Evolutionary conservation across 208 protist species (phyloP).

Genomic region (Acanthamoeba royreba): DNA sequence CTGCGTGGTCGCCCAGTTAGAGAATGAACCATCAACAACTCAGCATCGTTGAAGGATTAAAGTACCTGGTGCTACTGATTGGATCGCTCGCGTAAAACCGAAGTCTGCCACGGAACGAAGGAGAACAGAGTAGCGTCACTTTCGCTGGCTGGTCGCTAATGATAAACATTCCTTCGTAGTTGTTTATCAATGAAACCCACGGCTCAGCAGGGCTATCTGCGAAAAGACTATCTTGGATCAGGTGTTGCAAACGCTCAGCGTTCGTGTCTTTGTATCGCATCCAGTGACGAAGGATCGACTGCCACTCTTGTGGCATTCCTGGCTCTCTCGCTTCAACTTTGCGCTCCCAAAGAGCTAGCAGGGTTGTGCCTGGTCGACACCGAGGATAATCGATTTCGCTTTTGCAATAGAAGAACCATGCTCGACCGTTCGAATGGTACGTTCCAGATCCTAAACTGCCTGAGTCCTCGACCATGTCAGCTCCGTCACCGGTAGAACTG

Average conservation of each 20-base stretch:
- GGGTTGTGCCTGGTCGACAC: background rate
- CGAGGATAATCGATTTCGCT: background rate
- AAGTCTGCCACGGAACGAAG: background rate
- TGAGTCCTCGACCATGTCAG: too few species aligned
- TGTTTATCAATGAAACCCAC: background rate
- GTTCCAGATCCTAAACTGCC: too few species aligned
- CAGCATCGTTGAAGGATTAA: too few species aligned
- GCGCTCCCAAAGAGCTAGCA: conserved; percentile 16
- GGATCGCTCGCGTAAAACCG: conserved; percentile 10
- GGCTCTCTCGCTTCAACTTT: background rate
- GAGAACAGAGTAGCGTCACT: background rate
- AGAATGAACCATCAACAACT: too few species aligned
- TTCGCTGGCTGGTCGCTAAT: background rate
- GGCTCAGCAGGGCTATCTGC: background rate
- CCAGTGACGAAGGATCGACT: background rate
- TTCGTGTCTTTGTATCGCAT: background rate
- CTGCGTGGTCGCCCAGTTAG: too few species aligned
- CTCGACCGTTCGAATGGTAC: too few species aligned
- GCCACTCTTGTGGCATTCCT: background rate
- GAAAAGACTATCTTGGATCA: background rate
- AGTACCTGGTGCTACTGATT: background rate
- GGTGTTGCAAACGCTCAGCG: background rate
- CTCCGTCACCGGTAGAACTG: too few species aligned
- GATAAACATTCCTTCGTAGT: conserved; percentile 13
- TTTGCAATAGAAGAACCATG: conserved; percentile 27